Base-by-base conservation (phyloP, 306 rosid genomes). In the Geum urbanum region DNA sequence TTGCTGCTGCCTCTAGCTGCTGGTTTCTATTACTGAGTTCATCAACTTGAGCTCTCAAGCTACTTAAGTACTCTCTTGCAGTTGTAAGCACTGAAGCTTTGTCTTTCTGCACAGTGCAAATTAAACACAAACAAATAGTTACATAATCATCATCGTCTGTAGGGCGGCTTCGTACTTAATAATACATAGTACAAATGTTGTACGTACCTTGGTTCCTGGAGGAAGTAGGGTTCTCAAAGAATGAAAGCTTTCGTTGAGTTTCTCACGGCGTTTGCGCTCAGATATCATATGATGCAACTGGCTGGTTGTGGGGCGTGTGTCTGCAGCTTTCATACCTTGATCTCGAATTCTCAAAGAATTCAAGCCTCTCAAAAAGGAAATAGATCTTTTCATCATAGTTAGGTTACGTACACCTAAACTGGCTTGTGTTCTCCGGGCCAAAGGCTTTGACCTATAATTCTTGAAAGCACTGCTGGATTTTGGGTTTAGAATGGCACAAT, bases 201-300 rank as follows among this genome's bases (percentile, higher is more conserved):
- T 12, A 3, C 4, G 55, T 81, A 92, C 98, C 96, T 94, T 94
- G 18, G 97, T 90, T 82, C 87, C 95, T 0, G 86, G 86, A 19
- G 97, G 97, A 60, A 94, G 97, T 6, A 88, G 69, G 11, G 96
- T 52, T 79, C 87, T 73, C 78, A 94, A 87, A 11, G 85, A 79
- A 50, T 81, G 95, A 37, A 94, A 94, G 79, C 89, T 90, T 56
- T 88, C 89, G 41, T 88, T 94, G 54, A 94, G 82, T 48, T 90
- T 88, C 84, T 87, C 92, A n/a, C 98, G 91, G 62, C 98, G 72
- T 51, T 83, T 84, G 53, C 98, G 81, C 72, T 94, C 98, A 0
- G 90, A 84, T 55, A 94, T 87, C 87, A 86, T 78, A 73, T 94
- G 98, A 70, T 84, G 94, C 52, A 88, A 75, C 75, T 88, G 96